phyloP scores from a whole-genome alignment of 768 basidiomycete species.

The Phanerodontia chrysosporium region DNA sequence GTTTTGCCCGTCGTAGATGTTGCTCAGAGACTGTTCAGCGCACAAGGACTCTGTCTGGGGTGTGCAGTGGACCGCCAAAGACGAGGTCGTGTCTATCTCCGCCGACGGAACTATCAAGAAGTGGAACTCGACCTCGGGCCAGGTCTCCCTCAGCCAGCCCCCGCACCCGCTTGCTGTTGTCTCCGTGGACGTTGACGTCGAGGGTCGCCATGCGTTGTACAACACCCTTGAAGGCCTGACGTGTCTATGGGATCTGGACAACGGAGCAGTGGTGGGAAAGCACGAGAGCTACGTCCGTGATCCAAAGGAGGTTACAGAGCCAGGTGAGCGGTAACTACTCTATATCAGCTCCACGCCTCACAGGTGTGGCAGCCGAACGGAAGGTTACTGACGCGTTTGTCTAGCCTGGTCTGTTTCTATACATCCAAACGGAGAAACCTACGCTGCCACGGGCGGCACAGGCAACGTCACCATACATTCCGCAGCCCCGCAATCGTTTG shows the following conservation, averaged over 20 bases:
- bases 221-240: constrained; percentile 87
- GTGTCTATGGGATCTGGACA: constrained; percentile 64
- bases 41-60: constrained; percentile 82
- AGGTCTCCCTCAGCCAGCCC: constrained; percentile 52
- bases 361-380: not conserved
- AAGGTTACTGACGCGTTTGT: not conserved
- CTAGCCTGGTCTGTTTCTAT: constrained; percentile 84
- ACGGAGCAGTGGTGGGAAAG: constrained; percentile 54
- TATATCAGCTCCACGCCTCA: not conserved
- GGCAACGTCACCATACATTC: constrained; percentile 74
- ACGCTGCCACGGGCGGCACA: constrained; percentile 67
- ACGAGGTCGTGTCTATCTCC: constrained; percentile 66
- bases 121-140: constrained; percentile 65
- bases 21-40: constrained; percentile 39
- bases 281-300: constrained; percentile 71
- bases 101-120: constrained; percentile 76
- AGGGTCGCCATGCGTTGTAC: constrained; percentile 64
- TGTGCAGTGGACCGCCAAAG: constrained; percentile 58
- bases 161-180: constrained; percentile 85
- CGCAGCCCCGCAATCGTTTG: constrained; percentile 63
- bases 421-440: constrained; percentile 68
- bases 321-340: constrained; percentile 46
- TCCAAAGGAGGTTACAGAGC: constrained; percentile 52
- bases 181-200: constrained; percentile 67
- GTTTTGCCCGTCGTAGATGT: constrained; percentile 8